These are phyloP conservation scores for Avena eriantha DNA, from an alignment of 176 grass and related monocot species.

Conservation along the genomic window DNA sequence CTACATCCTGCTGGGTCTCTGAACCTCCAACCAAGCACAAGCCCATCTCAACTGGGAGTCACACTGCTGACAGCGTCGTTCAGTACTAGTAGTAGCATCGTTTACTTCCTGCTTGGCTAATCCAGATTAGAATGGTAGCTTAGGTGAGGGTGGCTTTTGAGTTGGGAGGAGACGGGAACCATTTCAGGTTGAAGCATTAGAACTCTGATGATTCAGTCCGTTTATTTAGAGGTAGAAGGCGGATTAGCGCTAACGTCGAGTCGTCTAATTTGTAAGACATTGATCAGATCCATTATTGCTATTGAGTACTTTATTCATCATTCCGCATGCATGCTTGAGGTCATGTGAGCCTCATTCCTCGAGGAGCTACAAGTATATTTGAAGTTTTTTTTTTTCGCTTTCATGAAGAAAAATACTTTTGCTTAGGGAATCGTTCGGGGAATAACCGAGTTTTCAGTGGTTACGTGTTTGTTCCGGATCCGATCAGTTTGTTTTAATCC, in stretches of 20 bases:
- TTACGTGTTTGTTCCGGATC: too few species aligned
- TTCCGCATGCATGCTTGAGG: background rate
- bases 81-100: conserved; percentile 21
- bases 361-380: background rate
- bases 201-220: conserved; percentile 14
- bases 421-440: too few species aligned
- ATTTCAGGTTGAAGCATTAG: conserved; percentile 25
- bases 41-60: background rate
- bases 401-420: too few species aligned
- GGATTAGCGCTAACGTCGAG: background rate
- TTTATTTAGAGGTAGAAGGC: conserved; percentile 16
- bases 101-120: conserved; percentile 24
- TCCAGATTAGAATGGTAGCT: conserved; percentile 1
- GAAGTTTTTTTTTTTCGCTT: background rate
- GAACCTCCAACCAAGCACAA: background rate
- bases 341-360: too few species aligned
- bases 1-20: conserved; percentile 86
- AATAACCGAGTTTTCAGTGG: too few species aligned
- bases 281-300: background rate
- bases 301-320: conserved; percentile 6
- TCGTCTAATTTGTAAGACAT: conserved; percentile 18
- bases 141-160: background rate
- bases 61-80: conserved; percentile 10
- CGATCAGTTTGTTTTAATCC: too few species aligned
- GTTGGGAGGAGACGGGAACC: background rate